phyloP scores from a whole-genome alignment of 306 rosid genomes.

The Malus domestica region ASM211411v1 NC_041799.1:38158501-38159000 shows the following conservation, averaged over 20 bases:
- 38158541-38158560: not conserved
- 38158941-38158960: not conserved
- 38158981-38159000: not conserved
- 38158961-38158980: not conserved
- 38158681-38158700: not conserved
- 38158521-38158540: not conserved
- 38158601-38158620: not conserved
- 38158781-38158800: not conserved
- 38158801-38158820: not conserved
- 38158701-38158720: not conserved
- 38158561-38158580: not conserved
- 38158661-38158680: not conserved
- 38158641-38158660: not conserved
- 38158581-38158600: not conserved
- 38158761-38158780: not conserved
- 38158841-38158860: not conserved
- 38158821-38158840: not conserved
- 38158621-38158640: not conserved
- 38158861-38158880: not conserved
- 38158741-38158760: not conserved
- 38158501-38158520: not conserved
- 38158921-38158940: not conserved
- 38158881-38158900: not conserved
- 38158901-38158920: not conserved
- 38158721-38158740: not conserved